phyloP scores from a whole-genome alignment of 1,284 basidiomycete genomes.

The Ustilago vetiveriae region DNA sequence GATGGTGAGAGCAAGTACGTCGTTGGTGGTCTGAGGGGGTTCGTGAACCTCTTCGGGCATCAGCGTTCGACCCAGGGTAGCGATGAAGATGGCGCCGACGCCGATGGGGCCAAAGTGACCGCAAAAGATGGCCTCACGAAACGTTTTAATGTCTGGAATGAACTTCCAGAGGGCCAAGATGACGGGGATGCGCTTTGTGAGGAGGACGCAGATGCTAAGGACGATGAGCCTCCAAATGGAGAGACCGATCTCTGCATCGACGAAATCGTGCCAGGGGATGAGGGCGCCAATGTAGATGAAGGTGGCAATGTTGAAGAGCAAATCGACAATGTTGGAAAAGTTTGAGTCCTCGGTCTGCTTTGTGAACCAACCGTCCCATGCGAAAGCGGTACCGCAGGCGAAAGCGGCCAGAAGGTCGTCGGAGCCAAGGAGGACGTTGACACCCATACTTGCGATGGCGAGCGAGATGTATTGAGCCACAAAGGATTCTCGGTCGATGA shows the following conservation, averaged over 20 bases:
- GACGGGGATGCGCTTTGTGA: slow-evolving; percentile 64
- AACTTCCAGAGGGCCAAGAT: slow-evolving; percentile 64
- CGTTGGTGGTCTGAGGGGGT: slow-evolving; percentile 61
- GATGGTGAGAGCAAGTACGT: slow-evolving; percentile 62
- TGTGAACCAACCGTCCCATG: slow-evolving; percentile 94
- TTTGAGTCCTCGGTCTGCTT: slow-evolving; percentile 84
- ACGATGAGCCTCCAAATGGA: slow-evolving; percentile 63
- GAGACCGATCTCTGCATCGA: slow-evolving; percentile 48
- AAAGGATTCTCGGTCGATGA: slow-evolving; percentile 95
- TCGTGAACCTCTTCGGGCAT: slow-evolving; percentile 57
- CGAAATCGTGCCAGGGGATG: slow-evolving; percentile 65
- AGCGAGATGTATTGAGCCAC: slow-evolving; percentile 88
- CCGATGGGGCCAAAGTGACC: slow-evolving; percentile 67
- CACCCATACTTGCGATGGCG: slow-evolving; percentile 80
- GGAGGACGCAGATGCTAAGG: slow-evolving; percentile 58
- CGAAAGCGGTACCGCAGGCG: slow-evolving; percentile 93
- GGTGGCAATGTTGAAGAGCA: slow-evolving; percentile 71
- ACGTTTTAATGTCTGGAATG: slow-evolving; percentile 67
- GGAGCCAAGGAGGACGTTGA: slow-evolving; percentile 64
- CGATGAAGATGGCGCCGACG: slow-evolving; percentile 65
- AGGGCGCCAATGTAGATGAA: slow-evolving; percentile 67
- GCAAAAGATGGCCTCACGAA: slow-evolving; percentile 65
- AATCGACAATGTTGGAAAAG: slow-evolving; percentile 94
- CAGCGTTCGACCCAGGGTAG: slow-evolving; percentile 58
- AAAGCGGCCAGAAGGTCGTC: slow-evolving; percentile 76